Evolutionary conservation across 441 rosid species (phyloP).

Genomic region (Raphanus hybrid): DNA sequence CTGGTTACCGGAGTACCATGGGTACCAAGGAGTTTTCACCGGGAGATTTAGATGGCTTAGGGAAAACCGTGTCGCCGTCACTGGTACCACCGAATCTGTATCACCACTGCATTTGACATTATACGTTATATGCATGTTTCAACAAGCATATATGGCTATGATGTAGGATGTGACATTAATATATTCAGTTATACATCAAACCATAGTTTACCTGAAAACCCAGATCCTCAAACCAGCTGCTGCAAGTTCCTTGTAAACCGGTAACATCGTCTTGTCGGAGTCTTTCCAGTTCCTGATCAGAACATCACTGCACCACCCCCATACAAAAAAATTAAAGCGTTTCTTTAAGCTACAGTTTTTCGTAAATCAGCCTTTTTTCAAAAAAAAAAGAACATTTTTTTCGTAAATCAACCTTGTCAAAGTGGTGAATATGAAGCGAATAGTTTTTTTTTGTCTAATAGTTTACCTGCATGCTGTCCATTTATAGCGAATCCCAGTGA

Average conservation of each 20-base stretch:
- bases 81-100: slow-evolving; percentile 79
- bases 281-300: slow-evolving; percentile 76
- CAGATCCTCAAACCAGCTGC: slow-evolving; percentile 75
- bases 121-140: background rate
- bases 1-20: slow-evolving; percentile 78
- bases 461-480: slow-evolving; percentile 91
- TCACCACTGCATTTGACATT: slow-evolving; percentile 65
- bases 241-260: slow-evolving; percentile 68
- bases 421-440: too few relatives aligned
- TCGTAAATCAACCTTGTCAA: too few relatives aligned
- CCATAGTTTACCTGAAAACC: slow-evolving; percentile 70
- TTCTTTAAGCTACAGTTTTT: background rate
- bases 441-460: too few relatives aligned
- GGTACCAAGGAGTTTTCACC: slow-evolving; percentile 71
- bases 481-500: slow-evolving; percentile 66
- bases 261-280: slow-evolving; percentile 64
- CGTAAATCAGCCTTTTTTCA: background rate
- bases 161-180: background rate
- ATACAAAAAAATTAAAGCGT: background rate
- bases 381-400: too few relatives aligned
- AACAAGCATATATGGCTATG: background rate
- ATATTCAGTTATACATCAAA: background rate
- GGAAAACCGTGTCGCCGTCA: slow-evolving; percentile 79
- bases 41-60: slow-evolving; percentile 72
- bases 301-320: slow-evolving; percentile 53